phyloP scores from a whole-genome alignment of 805 yeast species.

The Kregervanrija fluxuum region DNA sequence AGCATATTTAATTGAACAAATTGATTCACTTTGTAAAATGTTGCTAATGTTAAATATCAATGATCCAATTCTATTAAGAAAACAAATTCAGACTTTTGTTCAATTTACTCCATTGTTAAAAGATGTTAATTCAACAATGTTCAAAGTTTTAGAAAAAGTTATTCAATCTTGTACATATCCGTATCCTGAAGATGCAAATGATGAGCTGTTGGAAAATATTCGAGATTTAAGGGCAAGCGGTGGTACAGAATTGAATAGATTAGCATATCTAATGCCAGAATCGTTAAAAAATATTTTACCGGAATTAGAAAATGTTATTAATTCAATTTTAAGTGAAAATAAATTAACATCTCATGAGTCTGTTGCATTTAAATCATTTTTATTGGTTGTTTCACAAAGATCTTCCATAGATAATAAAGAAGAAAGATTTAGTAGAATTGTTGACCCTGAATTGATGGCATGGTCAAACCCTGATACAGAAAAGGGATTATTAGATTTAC shows the following conservation, averaged over 20 bases:
- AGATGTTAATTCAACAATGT: constrained; percentile 67
- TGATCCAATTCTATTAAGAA: constrained; percentile 76
- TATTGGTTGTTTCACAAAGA: constrained; percentile 86
- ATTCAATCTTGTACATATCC: constrained; percentile 79
- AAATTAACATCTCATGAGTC: constrained; percentile 85
- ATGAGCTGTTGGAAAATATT: constrained; percentile 71
- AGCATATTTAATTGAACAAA: constrained; percentile 41
- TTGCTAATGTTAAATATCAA: constrained; percentile 67
- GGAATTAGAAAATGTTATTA: constrained; percentile 77
- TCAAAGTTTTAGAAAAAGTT: constrained; percentile 77
- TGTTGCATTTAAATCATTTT: constrained; percentile 87
- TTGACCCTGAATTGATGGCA: constrained; percentile 85
- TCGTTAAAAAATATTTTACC: constrained; percentile 71
- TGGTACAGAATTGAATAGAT: constrained; percentile 89
- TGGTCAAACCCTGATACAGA: constrained; percentile 93
- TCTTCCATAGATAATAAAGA: constrained; percentile 62
- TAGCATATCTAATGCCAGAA: constrained; percentile 94
- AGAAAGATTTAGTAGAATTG: constrained; percentile 76
- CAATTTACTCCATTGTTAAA: constrained; percentile 88
- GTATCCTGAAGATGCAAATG: constrained; percentile 49
- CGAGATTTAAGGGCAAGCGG: constrained; percentile 86
- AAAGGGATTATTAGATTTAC: constrained; percentile 81
- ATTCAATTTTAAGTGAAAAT: constrained; percentile 55
- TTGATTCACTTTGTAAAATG: constrained; percentile 67
- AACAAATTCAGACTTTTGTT: constrained; percentile 85